Evolutionary conservation across 202 grass and related monocot species (phyloP).

Genomic region (Carex arenaria): DNA sequence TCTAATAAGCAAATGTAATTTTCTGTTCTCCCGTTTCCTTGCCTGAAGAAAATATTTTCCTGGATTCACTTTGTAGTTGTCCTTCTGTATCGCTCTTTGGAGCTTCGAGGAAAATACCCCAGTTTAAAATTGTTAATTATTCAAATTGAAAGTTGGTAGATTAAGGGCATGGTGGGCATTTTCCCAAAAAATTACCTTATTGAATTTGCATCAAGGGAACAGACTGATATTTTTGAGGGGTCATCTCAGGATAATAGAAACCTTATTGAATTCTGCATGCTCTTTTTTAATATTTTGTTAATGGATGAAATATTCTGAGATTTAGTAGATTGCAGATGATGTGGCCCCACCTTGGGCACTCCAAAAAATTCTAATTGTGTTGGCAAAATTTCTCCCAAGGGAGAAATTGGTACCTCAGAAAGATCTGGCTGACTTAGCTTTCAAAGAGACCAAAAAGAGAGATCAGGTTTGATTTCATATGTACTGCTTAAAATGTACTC

Average conservation of each 20-base stretch:
- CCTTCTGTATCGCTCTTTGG: not conserved
- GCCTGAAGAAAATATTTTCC: not conserved
- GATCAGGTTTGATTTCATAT: constrained; percentile 47
- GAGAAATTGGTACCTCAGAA: constrained; percentile 85
- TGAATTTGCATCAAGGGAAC: not conserved
- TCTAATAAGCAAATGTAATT: not conserved
- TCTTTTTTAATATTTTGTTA: not conserved
- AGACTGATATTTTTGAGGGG: not conserved
- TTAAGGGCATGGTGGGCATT: not conserved
- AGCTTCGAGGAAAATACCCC: not conserved
- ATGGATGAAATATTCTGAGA: constrained; percentile 4
- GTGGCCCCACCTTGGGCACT: constrained; percentile 78
- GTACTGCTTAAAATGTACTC: constrained; percentile 7
- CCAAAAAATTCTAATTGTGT: constrained; percentile 66
- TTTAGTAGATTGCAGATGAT: constrained; percentile 73
- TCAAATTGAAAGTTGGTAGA: too few species aligned
- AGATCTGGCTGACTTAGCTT: constrained; percentile 77
- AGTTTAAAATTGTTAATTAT: too few species aligned
- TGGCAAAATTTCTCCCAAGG: constrained; percentile 68
- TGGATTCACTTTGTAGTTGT: not conserved
- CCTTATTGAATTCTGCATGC: not conserved
- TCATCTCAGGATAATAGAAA: too few species aligned
- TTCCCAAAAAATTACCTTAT: not conserved
- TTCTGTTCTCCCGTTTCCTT: not conserved
- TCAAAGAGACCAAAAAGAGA: constrained; percentile 64